Percentiles rank a stretch among this genome's conserved stretches.
phyloP scores from a whole-genome alignment of 2,329 filamentous ascomycete genomes.

The Curvularia hawaiiensis region DNA sequence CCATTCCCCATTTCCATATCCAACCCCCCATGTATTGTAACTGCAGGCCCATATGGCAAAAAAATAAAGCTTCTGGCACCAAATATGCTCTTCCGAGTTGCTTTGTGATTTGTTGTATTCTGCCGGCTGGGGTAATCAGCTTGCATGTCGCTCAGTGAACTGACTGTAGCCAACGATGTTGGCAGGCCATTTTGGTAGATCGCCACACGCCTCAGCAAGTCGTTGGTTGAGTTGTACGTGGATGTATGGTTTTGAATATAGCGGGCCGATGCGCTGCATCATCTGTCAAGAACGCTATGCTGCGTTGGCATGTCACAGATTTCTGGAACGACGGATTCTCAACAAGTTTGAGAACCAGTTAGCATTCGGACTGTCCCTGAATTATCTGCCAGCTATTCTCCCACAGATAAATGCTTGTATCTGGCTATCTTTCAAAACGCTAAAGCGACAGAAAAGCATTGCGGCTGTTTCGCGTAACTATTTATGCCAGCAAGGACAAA shows the following conservation, averaged over 20 bases:
- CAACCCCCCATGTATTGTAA: conserved; percentile 11
- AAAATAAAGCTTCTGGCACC: conserved; percentile 20
- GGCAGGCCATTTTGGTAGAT: not conserved
- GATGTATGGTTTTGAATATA: too few relatives aligned
- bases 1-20: too few relatives aligned
- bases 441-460: conserved; percentile 13
- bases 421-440: conserved; percentile 26
- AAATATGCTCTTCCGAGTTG: not conserved
- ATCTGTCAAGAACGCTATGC: too few relatives aligned
- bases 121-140: not conserved
- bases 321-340: too few relatives aligned
- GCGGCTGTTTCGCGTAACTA: conserved; percentile 26
- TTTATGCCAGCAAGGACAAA: conserved; percentile 22
- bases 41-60: conserved; percentile 20
- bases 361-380: too few relatives aligned
- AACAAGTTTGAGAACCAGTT: too few relatives aligned
- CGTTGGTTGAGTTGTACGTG: too few relatives aligned
- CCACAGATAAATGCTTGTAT: conserved; percentile 28
- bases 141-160: not conserved
- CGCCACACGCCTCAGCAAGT: too few relatives aligned
- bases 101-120: not conserved
- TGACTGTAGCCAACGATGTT: not conserved
- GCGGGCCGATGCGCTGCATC: too few relatives aligned
- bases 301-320: too few relatives aligned
- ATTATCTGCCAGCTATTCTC: conserved; percentile 5